These are phyloP conservation scores for Cladophialophora bantiana DNA, from an alignment of 2,329 filamentous ascomycete species.

Conservation along the genomic window DNA sequence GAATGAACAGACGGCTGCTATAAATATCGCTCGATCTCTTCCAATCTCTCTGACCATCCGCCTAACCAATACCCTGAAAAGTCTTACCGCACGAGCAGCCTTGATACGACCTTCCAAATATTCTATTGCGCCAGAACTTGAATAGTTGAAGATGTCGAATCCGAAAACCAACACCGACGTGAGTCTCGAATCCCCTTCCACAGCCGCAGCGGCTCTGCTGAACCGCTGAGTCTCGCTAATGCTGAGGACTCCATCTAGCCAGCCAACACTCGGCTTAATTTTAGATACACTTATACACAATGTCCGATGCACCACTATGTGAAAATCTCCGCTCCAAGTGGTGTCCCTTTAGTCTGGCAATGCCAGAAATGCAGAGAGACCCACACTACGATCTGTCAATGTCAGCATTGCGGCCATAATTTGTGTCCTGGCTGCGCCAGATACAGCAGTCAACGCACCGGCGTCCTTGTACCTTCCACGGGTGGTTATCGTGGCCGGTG, in stretches of 20 bases:
- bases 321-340: background rate
- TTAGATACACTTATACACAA: background rate
- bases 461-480: background rate
- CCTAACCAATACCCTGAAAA: background rate
- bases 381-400: conserved; percentile 11
- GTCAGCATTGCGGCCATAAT: conserved; percentile 16
- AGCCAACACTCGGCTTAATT: conserved; percentile 18
- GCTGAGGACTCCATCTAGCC: conserved; percentile 2
- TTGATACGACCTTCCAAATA: background rate
- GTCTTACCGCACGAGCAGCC: background rate
- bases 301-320: conserved; percentile 18
- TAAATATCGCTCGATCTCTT: conserved; percentile 11
- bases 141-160: background rate
- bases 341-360: background rate
- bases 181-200: background rate
- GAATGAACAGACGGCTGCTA: conserved; percentile 7
- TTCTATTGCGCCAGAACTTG: background rate
- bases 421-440: conserved; percentile 15
- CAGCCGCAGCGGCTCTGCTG: background rate
- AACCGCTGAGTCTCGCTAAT: background rate
- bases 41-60: background rate
- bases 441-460: conserved; percentile 18
- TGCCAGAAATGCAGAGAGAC: conserved; percentile 10
- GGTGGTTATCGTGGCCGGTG: background rate
- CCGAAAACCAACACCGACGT: conserved; percentile 1